phyloP scores from a whole-genome alignment of 192 early-diverging fungal species.

The Rhizophlyctis rosea region DNA sequence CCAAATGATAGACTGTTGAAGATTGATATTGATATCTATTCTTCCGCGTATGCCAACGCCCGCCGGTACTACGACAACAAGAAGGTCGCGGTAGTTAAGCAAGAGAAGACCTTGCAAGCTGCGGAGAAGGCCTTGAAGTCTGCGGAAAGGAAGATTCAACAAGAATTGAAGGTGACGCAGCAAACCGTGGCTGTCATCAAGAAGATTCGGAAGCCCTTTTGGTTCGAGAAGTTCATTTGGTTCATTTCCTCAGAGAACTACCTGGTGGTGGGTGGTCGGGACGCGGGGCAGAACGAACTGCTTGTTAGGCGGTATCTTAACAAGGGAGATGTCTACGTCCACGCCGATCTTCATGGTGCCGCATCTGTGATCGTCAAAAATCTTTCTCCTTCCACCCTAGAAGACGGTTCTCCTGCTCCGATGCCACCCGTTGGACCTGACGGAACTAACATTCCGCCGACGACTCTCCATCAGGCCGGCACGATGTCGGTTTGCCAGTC shows the following conservation, averaged over 20 bases:
- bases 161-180: slow-evolving; percentile 71
- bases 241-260: slow-evolving; percentile 91
- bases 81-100: slow-evolving; percentile 80
- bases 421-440: no score
- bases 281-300: slow-evolving; percentile 91
- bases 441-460: slow-evolving; percentile 75
- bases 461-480: slow-evolving; percentile 90
- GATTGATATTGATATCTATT: slow-evolving; percentile 88
- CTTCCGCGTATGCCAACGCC: slow-evolving; percentile 87
- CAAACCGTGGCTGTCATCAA: slow-evolving; percentile 71
- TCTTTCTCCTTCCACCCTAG: slow-evolving; percentile 24
- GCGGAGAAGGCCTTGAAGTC: slow-evolving; percentile 83
- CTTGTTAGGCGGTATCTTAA: slow-evolving; percentile 71
- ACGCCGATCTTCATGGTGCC: slow-evolving; percentile 91
- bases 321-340: slow-evolving; percentile 82
- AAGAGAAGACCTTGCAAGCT: slow-evolving; percentile 83
- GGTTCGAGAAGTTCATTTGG: slow-evolving; percentile 99
- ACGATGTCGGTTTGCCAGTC: slow-evolving; percentile 93
- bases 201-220: slow-evolving; percentile 86
- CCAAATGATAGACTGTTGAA: slow-evolving; percentile 12
- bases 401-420: neutral
- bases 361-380: slow-evolving; percentile 90
- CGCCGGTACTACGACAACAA: slow-evolving; percentile 83
- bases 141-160: slow-evolving; percentile 85
- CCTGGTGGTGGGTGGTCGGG: slow-evolving; percentile 87